Evolutionary conservation across 2,329 filamentous ascomycete species (phyloP), one percentile per base, ranked within the genome.

Genomic region (Mycosphaerella arachidis): DNA sequence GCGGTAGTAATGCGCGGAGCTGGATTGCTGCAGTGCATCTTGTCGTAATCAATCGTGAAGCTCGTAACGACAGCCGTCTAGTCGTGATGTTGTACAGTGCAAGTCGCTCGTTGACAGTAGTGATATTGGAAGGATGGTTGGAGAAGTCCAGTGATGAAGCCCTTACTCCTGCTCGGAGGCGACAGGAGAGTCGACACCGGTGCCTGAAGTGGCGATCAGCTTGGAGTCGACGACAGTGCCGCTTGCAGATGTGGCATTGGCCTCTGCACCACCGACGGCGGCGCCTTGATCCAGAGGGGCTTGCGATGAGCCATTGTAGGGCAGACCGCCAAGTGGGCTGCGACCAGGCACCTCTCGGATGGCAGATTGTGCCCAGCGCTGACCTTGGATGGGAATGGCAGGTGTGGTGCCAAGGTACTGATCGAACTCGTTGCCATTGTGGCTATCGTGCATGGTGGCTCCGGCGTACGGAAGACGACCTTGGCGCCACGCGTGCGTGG

Each of bases 391-490:
- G 16, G 72, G 71, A 24, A 72, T 68, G 46, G 66, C 61, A 40
- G 71, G 59, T 13, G 64, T 63, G 50, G 67, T 70, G 56, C 68
- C 68, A 53, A 75, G 66, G 62, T 72, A 75, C 57, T 71, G 69
- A 60, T 75, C 72, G 56, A 75, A 75, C 62, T 75, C 73, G 61
- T 73, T 74, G 55, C 61, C 55, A 53, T 64, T 63, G 35, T 65
- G 59, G 35, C 51, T 64, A 55, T 64, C 57, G 57, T 63, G 60
- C 13, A 64, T 57, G 30, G 62, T 63, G 45, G 65, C 64, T 45
- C 68, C 67, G 48, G 65, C 63, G 55, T 66, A 67, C 52, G 67
- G 68, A 20, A 70, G 63, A 56, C 67, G 67, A 46, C 69, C 70
- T 55, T 71, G 71, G 58, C 70, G 68, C 70, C 68, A 69, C 57